These are phyloP conservation scores for Athelia psychrophila DNA, from an alignment of 1,284 basidiomycete species.

Conservation along the genomic window DNA sequence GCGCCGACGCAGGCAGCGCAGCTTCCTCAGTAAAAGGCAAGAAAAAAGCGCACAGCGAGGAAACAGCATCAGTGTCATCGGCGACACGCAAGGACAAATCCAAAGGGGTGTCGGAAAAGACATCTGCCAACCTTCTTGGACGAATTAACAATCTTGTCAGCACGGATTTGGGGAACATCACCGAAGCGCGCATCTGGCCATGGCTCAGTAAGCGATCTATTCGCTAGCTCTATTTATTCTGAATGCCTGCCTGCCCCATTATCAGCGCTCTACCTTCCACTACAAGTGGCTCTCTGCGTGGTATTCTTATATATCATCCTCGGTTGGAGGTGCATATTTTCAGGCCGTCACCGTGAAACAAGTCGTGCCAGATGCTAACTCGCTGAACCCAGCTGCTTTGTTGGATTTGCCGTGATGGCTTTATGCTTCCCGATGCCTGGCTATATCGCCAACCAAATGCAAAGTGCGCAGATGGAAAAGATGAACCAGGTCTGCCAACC, in stretches of 20 bases:
- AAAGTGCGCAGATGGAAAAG: slow-evolving; percentile 26
- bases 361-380: no score
- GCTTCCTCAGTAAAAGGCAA: neutral
- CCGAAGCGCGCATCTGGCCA: slow-evolving; percentile 8
- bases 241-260: neutral
- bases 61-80: neutral
- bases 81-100: slow-evolving; percentile 10
- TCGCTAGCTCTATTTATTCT: neutral
- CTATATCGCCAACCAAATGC: slow-evolving; percentile 35
- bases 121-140: slow-evolving; percentile 28
- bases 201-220: neutral
- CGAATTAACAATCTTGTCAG: slow-evolving; percentile 31
- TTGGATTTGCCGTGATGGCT: slow-evolving; percentile 52
- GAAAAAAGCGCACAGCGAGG: neutral
- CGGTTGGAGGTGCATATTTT: slow-evolving; percentile 29
- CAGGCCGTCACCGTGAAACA: no score
- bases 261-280: slow-evolving; percentile 12
- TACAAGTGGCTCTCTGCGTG: slow-evolving; percentile 21
- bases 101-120: slow-evolving; percentile 8
- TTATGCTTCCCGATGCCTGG: slow-evolving; percentile 52
- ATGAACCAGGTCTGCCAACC: slow-evolving; percentile 22
- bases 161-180: slow-evolving; percentile 11
- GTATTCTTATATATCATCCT: slow-evolving; percentile 31
- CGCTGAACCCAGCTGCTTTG: slow-evolving; percentile 28
- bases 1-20: neutral